phyloP scores from a whole-genome alignment of 2,329 filamentous ascomycete species.

The Gaeumannomyces sp. region DNA sequence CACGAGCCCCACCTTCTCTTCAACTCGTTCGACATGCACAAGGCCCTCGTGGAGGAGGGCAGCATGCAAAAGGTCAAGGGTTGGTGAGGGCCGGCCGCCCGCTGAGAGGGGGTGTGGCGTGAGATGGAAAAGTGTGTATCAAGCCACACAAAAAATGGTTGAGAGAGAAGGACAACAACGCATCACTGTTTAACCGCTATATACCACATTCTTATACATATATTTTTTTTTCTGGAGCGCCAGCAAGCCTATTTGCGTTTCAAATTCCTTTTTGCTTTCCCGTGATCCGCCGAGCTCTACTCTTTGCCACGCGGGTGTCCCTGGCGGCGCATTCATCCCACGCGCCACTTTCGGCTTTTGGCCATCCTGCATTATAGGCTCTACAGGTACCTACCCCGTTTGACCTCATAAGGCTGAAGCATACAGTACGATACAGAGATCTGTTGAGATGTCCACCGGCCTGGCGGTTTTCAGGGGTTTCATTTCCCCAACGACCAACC shows the following conservation, averaged over 20 bases:
- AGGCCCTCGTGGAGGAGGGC: constrained; percentile 72
- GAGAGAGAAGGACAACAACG: not conserved
- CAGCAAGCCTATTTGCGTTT: not conserved
- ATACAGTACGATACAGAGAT: not conserved
- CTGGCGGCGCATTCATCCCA: no score
- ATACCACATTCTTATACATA: not conserved
- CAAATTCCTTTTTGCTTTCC: not conserved
- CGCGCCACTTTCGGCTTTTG: not conserved
- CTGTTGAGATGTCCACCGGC: not conserved
- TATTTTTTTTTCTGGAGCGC: not conserved
- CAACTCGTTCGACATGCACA: constrained; percentile 85
- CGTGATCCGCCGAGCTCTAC: not conserved
- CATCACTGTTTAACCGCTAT: not conserved
- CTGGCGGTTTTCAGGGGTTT: not conserved
- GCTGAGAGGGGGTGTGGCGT: not conserved
- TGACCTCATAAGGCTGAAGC: not conserved
- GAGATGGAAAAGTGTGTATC: not conserved
- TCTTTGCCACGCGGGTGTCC: not conserved
- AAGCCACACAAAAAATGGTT: not conserved
- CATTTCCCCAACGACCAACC: not conserved
- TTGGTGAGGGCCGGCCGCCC: constrained; percentile 15
- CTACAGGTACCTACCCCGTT: not conserved
- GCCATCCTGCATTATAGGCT: not conserved
- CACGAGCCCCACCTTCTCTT: constrained; percentile 85
- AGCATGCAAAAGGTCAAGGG: constrained; percentile 73